phyloP scores from a whole-genome alignment of 2,329 filamentous ascomycete species.

The Cladosporium sp. region DNA sequence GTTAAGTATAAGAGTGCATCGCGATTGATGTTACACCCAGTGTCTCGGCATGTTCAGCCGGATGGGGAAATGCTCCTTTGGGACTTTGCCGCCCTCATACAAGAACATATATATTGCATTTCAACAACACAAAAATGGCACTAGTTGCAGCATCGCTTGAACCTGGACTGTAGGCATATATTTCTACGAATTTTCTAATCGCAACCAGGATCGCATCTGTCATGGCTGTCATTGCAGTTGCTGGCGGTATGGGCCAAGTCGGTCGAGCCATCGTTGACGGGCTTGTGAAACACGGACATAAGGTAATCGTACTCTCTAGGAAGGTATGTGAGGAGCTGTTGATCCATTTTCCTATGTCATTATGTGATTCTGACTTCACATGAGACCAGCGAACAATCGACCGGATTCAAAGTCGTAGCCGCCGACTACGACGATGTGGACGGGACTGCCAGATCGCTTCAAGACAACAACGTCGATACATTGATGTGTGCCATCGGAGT shows the following conservation, averaged over 20 bases:
- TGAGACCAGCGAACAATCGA: background rate
- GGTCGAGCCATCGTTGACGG: conserved; percentile 18
- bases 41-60: background rate
- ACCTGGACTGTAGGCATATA: no score
- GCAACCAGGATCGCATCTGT: background rate
- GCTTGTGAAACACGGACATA: conserved; percentile 15
- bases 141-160: no score
- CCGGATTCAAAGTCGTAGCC: conserved; percentile 11
- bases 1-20: no score
- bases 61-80: background rate
- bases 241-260: conserved; percentile 19
- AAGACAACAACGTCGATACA: conserved; percentile 14
- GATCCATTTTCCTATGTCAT: background rate
- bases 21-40: no score
- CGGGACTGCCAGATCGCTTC: background rate
- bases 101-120: background rate
- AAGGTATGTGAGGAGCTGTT: background rate
- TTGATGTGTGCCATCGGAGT: conserved; percentile 18
- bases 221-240: conserved; percentile 21
- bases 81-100: background rate
- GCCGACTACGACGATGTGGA: background rate
- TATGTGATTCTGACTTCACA: background rate
- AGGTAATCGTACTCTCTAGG: conserved; percentile 17
- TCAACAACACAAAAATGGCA: no score
- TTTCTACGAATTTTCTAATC: no score